Conservation (phyloP, 2,329 filamentous ascomycete genomes). For the Graphilbum sp. region DNA sequence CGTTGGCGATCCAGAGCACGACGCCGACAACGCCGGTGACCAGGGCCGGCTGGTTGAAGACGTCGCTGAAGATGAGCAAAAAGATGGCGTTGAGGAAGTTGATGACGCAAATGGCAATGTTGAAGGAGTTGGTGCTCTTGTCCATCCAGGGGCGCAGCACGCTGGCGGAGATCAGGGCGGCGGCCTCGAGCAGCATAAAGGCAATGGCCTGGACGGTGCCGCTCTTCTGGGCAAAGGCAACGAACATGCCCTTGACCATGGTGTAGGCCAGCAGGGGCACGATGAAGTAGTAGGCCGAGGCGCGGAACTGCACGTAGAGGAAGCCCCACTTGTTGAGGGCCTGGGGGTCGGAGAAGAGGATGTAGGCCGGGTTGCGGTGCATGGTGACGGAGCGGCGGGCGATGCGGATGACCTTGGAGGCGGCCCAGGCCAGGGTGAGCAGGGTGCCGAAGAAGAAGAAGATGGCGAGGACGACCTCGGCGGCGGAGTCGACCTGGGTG, state of each 20-base stretch:
- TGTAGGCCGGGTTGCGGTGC: conserved; percentile 85
- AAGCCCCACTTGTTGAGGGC: conserved; percentile 88
- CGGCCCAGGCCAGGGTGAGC: conserved; percentile 57
- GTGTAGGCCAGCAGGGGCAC: conserved; percentile 57
- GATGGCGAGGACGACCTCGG: conserved; percentile 61
- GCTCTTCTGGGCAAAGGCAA: conserved; percentile 54
- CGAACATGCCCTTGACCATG: conserved; percentile 65
- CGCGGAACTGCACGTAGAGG: conserved; percentile 78
- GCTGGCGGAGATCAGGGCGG: conserved; percentile 52
- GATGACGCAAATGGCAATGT: conserved; percentile 66
- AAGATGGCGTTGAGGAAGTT: conserved; percentile 76
- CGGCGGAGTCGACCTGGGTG: conserved; percentile 59
- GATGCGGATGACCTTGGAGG: conserved; percentile 66
- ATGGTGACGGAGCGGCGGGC: conserved; percentile 66
- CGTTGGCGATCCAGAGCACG: conserved; percentile 69
- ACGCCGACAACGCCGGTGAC: conserved; percentile 74
- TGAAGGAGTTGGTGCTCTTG: conserved; percentile 83
- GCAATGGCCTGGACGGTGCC: conserved; percentile 58
- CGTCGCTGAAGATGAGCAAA: conserved; percentile 63
- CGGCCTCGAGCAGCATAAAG: conserved; percentile 59
- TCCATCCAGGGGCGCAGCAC: conserved; percentile 85
- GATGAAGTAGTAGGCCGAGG: conserved; percentile 78
- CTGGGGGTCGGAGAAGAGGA: conserved; percentile 72
- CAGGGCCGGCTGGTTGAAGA: conserved; percentile 62
- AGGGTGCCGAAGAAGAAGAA: conserved; percentile 68